These are phyloP conservation scores for Hypholoma sublateritium DNA, from an alignment of 768 basidiomycete species.

Conservation along the genomic window DNA sequence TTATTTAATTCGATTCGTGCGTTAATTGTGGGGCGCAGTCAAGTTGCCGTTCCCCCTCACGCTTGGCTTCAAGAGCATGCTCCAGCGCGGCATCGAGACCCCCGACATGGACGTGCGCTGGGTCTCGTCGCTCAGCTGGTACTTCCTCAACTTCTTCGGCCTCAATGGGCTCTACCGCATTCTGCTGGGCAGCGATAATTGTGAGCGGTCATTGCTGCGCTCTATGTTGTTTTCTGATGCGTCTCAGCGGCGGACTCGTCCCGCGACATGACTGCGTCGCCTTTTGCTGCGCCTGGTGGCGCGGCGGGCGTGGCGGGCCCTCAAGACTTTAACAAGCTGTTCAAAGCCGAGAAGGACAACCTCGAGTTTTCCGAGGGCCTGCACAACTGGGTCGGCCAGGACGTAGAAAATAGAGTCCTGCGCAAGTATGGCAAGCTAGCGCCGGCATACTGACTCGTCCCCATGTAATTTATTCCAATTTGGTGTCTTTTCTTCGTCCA, in stretches of 20 bases:
- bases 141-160: slow-evolving; percentile 98
- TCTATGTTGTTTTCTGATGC: not conserved
- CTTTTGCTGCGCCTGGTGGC: slow-evolving; percentile 53
- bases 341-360: slow-evolving; percentile 90
- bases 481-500: not conserved
- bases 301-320: slow-evolving; percentile 31
- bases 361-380: slow-evolving; percentile 87
- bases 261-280: slow-evolving; percentile 68
- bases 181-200: slow-evolving; percentile 86
- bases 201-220: slow-evolving; percentile 49
- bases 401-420: slow-evolving; percentile 77
- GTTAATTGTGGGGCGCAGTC: no score
- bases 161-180: slow-evolving; percentile 94
- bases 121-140: slow-evolving; percentile 99
- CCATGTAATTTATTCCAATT: not conserved
- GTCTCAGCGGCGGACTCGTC: slow-evolving; percentile 73
- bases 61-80: slow-evolving; percentile 95
- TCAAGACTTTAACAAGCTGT: slow-evolving; percentile 88
- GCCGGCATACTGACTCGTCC: slow-evolving; percentile 26
- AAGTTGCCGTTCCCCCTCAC: slow-evolving; percentile 97
- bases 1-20: no score
- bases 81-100: slow-evolving; percentile 93
- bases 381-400: slow-evolving; percentile 81
- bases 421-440: slow-evolving; percentile 70
- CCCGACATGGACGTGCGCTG: slow-evolving; percentile 98